A percentile compares a stretch with the other conserved stretches of the same genome.
These are phyloP conservation scores for Cyberlindnera japonica DNA, from an alignment of 805 yeast species.

Conservation along the genomic window DNA sequence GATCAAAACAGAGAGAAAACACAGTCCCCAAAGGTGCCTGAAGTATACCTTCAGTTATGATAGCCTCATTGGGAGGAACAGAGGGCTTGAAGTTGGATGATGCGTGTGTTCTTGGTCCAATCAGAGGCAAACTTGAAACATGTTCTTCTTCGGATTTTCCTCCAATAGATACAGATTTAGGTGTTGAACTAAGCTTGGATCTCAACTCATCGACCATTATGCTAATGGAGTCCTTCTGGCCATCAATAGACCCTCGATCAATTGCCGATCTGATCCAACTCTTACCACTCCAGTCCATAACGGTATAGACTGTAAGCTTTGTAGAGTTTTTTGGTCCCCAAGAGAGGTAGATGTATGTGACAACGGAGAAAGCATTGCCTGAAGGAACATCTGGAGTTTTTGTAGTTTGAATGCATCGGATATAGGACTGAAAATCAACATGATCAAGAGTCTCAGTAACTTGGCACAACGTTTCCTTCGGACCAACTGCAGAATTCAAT, in stretches of 20 bases:
- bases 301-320: constrained; percentile 47
- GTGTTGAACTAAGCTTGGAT: not conserved
- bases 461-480: constrained; percentile 66
- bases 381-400: constrained; percentile 83
- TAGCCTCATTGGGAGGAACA: constrained; percentile 46
- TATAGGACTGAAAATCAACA: constrained; percentile 43
- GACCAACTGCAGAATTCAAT: constrained; percentile 65
- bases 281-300: constrained; percentile 67
- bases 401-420: constrained; percentile 53
- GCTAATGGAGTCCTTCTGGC: constrained; percentile 59
- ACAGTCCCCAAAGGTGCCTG: constrained; percentile 67
- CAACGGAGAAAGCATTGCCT: constrained; percentile 62
- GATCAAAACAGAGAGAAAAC: constrained; percentile 53
- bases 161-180: constrained; percentile 19
- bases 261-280: constrained; percentile 77
- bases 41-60: constrained; percentile 46
- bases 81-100: constrained; percentile 43
- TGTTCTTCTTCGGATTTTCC: constrained; percentile 14
- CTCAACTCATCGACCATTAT: constrained; percentile 43
- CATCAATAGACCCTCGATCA: constrained; percentile 70
- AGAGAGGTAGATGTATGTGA: constrained; percentile 51
- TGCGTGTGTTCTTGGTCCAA: constrained; percentile 39
- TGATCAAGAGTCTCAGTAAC: constrained; percentile 58
- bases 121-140: constrained; percentile 28
- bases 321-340: constrained; percentile 64